phyloP scores from a whole-genome alignment of 2,329 filamentous ascomycete genomes.

The Plectosphaerella cucumerina region DNA sequence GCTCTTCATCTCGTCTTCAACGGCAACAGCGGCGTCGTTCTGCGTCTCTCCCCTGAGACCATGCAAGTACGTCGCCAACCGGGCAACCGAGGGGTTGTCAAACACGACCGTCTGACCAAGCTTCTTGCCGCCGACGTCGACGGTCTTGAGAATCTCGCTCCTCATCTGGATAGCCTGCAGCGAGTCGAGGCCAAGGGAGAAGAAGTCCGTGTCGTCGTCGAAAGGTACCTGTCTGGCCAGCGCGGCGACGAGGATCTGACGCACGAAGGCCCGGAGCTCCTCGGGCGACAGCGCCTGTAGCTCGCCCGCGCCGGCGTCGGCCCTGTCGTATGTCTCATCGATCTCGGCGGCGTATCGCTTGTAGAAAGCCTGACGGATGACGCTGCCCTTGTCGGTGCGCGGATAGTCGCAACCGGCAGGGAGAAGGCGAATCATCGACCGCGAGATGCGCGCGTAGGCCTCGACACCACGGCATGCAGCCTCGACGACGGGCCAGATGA shows the following conservation, averaged over 20 bases:
- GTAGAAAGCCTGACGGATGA: slow-evolving; percentile 25
- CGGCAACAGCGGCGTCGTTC: slow-evolving; percentile 16
- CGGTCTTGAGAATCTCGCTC: slow-evolving; percentile 41
- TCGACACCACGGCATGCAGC: slow-evolving; percentile 23
- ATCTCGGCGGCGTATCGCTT: slow-evolving; percentile 11
- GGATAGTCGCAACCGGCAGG: slow-evolving; percentile 36
- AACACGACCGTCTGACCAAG: slow-evolving; percentile 56
- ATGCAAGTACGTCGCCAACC: slow-evolving; percentile 39
- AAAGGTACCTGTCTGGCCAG: slow-evolving; percentile 18
- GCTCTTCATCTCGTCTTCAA: slow-evolving; percentile 22
- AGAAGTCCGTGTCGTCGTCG: slow-evolving; percentile 49
- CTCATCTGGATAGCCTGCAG: slow-evolving; percentile 55
- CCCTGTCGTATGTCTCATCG: slow-evolving; percentile 23
- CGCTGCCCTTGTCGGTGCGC: slow-evolving; percentile 22
- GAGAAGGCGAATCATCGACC: slow-evolving; percentile 45
- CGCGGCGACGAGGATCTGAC: slow-evolving; percentile 19
- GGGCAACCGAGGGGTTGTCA: slow-evolving; percentile 46
- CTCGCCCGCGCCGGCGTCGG: slow-evolving; percentile 15
- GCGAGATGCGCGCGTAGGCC: slow-evolving; percentile 33
- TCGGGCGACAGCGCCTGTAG: slow-evolving; percentile 14
- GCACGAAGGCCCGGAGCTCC: slow-evolving; percentile 29
- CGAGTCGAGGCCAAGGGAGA: slow-evolving; percentile 53
- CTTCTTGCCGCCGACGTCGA: slow-evolving; percentile 41
- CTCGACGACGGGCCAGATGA: slow-evolving; percentile 28
- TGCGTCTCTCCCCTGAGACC: slow-evolving; percentile 32